Conservation (phyloP, 2,329 filamentous ascomycete species). For the Epichloe gansuensis region DNA sequence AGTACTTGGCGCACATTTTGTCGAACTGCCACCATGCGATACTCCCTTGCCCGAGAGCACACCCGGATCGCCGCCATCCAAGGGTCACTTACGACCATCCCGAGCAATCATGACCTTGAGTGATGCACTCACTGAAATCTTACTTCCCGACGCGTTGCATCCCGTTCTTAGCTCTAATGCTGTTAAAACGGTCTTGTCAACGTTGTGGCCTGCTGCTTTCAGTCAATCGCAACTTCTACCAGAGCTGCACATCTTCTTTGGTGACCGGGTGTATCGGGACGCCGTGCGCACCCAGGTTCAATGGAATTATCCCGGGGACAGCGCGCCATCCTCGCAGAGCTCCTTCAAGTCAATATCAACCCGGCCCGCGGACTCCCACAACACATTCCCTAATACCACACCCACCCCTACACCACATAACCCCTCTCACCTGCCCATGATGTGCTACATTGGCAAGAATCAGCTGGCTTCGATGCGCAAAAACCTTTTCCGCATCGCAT, state of each 20-base stretch:
- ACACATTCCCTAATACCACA: slow-evolving; percentile 1
- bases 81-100: slow-evolving; percentile 26
- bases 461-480: slow-evolving; percentile 33
- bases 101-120: slow-evolving; percentile 29
- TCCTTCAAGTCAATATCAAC: slow-evolving; percentile 26
- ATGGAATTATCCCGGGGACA: slow-evolving; percentile 29
- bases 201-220: slow-evolving; percentile 29
- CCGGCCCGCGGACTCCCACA: slow-evolving; percentile 19
- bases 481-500: slow-evolving; percentile 33
- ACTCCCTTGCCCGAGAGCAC: slow-evolving; percentile 25
- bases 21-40: slow-evolving; percentile 27
- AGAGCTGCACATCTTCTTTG: slow-evolving; percentile 39
- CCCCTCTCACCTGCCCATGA: slow-evolving; percentile 20
- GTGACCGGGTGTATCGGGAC: slow-evolving; percentile 29
- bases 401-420: slow-evolving; percentile 10
- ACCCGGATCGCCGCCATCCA: slow-evolving; percentile 22
- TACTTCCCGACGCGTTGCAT: slow-evolving; percentile 21
- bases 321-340: slow-evolving; percentile 13
- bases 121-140: slow-evolving; percentile 29
- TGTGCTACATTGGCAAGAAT: slow-evolving; percentile 34
- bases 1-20: slow-evolving; percentile 35
- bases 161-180: slow-evolving; percentile 26
- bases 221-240: slow-evolving; percentile 17
- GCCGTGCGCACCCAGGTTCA: slow-evolving; percentile 35
- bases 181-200: slow-evolving; percentile 31